Evolutionary conservation across 2,329 filamentous ascomycete species (phyloP).

Genomic region (Lecanoromycetidae sp.): DNA sequence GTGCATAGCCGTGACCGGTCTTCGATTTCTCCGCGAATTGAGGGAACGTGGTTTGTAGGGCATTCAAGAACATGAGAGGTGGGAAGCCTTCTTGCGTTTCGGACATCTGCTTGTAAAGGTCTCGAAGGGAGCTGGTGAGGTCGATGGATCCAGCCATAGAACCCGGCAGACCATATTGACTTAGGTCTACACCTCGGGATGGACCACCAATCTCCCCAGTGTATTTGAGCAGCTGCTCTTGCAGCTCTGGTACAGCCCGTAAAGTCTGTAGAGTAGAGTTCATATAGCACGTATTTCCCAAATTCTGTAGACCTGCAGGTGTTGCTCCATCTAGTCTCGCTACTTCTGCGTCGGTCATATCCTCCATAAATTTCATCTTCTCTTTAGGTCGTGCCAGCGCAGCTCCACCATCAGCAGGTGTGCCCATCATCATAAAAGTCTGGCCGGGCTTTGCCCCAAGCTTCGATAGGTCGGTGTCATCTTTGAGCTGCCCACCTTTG

Average conservation of each 20-base stretch:
- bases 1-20: conserved; percentile 74
- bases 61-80: conserved; percentile 69
- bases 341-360: conserved; percentile 91
- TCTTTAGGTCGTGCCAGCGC: conserved; percentile 63
- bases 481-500: conserved; percentile 88
- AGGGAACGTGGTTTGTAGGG: conserved; percentile 67
- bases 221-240: conserved; percentile 61
- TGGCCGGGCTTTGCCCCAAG: conserved; percentile 78
- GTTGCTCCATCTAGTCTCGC: conserved; percentile 72
- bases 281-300: conserved; percentile 97
- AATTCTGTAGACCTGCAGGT: conserved; percentile 77
- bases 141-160: conserved; percentile 57
- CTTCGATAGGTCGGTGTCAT: conserved; percentile 77
- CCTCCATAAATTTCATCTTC: conserved; percentile 78
- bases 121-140: conserved; percentile 63
- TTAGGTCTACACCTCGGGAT: conserved; percentile 33
- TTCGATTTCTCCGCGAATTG: conserved; percentile 88
- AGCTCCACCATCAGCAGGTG: conserved; percentile 53
- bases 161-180: conserved; percentile 45
- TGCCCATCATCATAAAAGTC: conserved; percentile 93
- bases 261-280: conserved; percentile 95
- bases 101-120: conserved; percentile 79
- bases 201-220: conserved; percentile 23
- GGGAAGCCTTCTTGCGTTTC: conserved; percentile 79
- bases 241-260: conserved; percentile 78